phyloP scores from a whole-genome alignment of 306 rosid species.

The Abrus precatorius region DNA sequence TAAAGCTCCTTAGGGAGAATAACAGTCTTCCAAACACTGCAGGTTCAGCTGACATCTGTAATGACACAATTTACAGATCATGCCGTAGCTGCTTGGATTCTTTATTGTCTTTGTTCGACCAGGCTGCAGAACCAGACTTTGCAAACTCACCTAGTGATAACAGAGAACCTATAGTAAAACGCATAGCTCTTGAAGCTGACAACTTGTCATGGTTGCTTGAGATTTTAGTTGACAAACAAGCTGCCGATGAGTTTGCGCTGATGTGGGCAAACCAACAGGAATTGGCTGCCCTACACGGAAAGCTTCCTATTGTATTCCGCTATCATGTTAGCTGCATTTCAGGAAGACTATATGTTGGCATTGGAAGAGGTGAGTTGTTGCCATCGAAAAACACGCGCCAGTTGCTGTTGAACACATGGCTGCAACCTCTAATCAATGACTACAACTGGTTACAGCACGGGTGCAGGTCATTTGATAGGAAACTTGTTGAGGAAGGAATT shows the following conservation, averaged over 20 bases:
- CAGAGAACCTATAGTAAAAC: constrained; percentile 70
- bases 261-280: constrained; percentile 90
- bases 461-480: constrained; percentile 82
- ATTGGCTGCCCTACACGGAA: constrained; percentile 72
- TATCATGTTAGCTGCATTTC: constrained; percentile 83
- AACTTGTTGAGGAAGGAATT: constrained; percentile 93
- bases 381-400: constrained; percentile 80
- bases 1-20: constrained; percentile 85
- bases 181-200: constrained; percentile 81
- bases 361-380: constrained; percentile 88
- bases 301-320: constrained; percentile 69
- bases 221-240: constrained; percentile 83
- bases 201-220: constrained; percentile 90
- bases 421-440: constrained; percentile 90
- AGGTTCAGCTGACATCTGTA: constrained; percentile 65
- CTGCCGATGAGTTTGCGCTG: constrained; percentile 81
- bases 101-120: constrained; percentile 71
- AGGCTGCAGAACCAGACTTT: constrained; percentile 67
- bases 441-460: constrained; percentile 90
- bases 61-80: constrained; percentile 67
- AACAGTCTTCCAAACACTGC: constrained; percentile 61
- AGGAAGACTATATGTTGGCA: constrained; percentile 78
- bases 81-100: constrained; percentile 72
- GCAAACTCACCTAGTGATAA: constrained; percentile 51
- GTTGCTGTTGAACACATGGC: constrained; percentile 79